Conservation (phyloP, 176 grass and related monocot genomes). For the Bromus sterilis region DNA sequence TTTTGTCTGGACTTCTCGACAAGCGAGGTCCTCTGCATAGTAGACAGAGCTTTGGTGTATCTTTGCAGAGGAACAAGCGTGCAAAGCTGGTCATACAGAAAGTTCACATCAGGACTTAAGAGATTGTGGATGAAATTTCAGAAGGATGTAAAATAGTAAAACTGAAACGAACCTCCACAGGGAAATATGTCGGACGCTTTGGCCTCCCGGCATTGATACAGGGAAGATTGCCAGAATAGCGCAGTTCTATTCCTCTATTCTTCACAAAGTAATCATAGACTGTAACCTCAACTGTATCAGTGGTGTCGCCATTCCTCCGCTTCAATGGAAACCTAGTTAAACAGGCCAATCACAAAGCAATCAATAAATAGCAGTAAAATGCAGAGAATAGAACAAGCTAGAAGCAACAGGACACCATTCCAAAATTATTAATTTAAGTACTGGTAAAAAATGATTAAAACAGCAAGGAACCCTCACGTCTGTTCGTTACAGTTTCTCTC, state of each 20-base stretch:
- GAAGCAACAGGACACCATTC: background rate
- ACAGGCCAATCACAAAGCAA: background rate
- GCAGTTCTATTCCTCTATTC: slow-evolving; percentile 39
- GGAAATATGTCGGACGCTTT: slow-evolving; percentile 66
- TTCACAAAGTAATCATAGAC: slow-evolving; percentile 58
- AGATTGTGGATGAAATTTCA: background rate
- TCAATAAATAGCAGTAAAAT: background rate
- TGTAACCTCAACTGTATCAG: slow-evolving; percentile 45
- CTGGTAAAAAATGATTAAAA: background rate
- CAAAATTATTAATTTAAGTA: background rate
- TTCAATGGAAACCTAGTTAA: slow-evolving; percentile 44
- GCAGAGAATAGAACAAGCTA: background rate
- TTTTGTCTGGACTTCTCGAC: slow-evolving; percentile 88
- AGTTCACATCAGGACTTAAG: background rate
- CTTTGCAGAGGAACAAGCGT: slow-evolving; percentile 59
- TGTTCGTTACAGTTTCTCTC: slow-evolving; percentile 62
- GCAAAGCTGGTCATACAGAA: slow-evolving; percentile 53
- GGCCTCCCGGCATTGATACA: slow-evolving; percentile 73
- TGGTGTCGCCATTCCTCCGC: slow-evolving; percentile 24
- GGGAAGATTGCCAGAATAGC: slow-evolving; percentile 54
- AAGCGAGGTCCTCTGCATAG: slow-evolving; percentile 57
- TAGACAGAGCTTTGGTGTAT: slow-evolving; percentile 77
- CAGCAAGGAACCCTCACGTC: slow-evolving; percentile 17
- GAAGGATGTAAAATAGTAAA: background rate
- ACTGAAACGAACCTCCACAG: slow-evolving; percentile 50